Conservation (phyloP, 2,329 filamentous ascomycete species). For the Colletotrichum musicola region DNA sequence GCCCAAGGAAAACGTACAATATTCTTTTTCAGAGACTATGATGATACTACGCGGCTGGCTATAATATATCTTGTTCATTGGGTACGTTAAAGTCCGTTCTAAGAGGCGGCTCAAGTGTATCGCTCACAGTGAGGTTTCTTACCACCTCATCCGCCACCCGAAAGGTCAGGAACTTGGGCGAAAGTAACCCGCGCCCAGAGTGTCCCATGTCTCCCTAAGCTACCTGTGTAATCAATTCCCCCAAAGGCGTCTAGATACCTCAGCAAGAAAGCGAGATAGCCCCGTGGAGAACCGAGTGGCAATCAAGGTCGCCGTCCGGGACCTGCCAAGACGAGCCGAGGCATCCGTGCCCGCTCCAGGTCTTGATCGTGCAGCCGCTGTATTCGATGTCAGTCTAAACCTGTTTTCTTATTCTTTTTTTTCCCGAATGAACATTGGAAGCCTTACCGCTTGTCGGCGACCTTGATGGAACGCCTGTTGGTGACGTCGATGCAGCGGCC, state of each 20-base stretch:
- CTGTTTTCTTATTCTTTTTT: background rate
- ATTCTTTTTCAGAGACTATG: no score
- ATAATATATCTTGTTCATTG: no score
- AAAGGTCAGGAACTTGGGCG: no score
- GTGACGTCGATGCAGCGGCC: constrained; percentile 9
- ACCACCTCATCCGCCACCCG: background rate
- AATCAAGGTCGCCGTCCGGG: constrained; percentile 22
- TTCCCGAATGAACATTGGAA: no score
- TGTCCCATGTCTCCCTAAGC: background rate
- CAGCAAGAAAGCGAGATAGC: constrained; percentile 12
- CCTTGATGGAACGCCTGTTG: constrained; percentile 18
- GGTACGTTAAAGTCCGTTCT: no score
- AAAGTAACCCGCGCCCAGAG: no score
- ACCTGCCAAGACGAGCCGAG: background rate
- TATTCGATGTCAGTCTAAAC: background rate
- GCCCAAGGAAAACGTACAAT: no score
- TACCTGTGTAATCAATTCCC: background rate
- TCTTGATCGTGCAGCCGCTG: constrained; percentile 20
- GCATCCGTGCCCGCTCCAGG: constrained; percentile 7
- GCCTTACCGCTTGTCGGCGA: constrained; percentile 6
- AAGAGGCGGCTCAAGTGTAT: no score
- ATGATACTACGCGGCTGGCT: no score
- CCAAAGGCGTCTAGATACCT: background rate
- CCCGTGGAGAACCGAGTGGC: constrained; percentile 23
- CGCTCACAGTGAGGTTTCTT: background rate